Evolutionary conservation across 2,329 filamentous ascomycete genomes (phyloP), one percentile per base, ranked within the genome.

Genomic region (Cercospora zeae-maydis): DNA sequence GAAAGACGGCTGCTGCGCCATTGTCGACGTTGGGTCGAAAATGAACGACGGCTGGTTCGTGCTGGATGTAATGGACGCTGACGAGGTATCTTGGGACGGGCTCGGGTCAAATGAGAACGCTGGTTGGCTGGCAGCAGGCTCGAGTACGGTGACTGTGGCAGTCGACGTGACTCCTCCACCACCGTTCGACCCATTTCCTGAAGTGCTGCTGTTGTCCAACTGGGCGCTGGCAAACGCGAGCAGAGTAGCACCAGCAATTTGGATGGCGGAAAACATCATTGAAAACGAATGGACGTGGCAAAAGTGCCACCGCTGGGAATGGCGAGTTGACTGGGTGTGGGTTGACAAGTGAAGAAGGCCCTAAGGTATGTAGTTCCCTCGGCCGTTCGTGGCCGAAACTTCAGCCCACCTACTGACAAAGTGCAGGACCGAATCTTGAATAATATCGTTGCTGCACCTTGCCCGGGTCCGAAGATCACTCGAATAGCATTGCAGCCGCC

Each of bases 261-360:
- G 14, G 19, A 49, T 19, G 2, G 19, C 24, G 5, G 27, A 27
- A 33, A 24, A 13, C 57, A 59, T 59, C n/a, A 30, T 19, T 45
- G 27, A 54, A 55, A 67, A 66, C 58, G 63, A 67, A 59, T 63
- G 66, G 62, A 67, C 66, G 66, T 66, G 57, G 62, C 58, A 59
- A 51, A 58, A 58, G 45, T 34, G 52, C 64, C 62, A 64, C 64
- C 34, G 53, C 14, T 19, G 19, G 37, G 24, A 47, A 24, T 19
- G 11, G 19, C 5, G 24, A 10, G 57, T 11, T 47, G 27, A 16
- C n/a, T 49, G 39, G 21, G 24, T 27, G 24, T 27, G 24, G 6
- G 6, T 27, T 58, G 36, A 33, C n/a, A 31, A 45, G 39, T 21
- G 39, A 45, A 24, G 39, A 45, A 24, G 19, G 21, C 21, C n/a